Conservation (phyloP, 2,329 filamentous ascomycete species). For the Chrysoporthe deuterocubensis region DNA sequence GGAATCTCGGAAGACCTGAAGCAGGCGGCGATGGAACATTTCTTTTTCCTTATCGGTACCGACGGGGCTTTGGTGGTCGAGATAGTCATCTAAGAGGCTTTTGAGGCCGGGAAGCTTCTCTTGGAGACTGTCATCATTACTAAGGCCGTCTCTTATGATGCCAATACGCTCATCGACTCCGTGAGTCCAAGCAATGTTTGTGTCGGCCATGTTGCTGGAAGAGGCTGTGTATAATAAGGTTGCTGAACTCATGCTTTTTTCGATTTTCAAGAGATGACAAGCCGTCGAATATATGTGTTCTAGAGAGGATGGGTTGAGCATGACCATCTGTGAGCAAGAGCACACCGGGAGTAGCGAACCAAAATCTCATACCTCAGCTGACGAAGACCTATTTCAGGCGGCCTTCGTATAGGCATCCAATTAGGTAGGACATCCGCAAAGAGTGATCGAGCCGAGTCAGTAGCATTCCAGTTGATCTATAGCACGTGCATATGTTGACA, state of each 20-base stretch:
- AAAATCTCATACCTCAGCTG: not conserved
- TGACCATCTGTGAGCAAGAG: not conserved
- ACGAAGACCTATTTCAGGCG: not conserved
- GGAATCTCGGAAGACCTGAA: constrained; percentile 28
- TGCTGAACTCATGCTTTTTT: not conserved
- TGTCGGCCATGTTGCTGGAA: not conserved
- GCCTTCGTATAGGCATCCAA: not conserved
- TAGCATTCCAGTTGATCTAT: not conserved
- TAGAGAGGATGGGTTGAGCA: not conserved
- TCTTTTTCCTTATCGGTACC: constrained; percentile 18
- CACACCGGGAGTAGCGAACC: not conserved
- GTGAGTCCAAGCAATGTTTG: constrained; percentile 1
- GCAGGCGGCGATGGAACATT: constrained; percentile 27
- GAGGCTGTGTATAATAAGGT: not conserved
- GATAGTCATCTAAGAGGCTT: constrained; percentile 26
- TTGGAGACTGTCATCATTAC: not conserved
- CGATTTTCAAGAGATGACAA: not conserved
- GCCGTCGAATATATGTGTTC: not conserved
- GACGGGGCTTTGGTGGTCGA: constrained; percentile 3
- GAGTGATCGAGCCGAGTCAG: not conserved
- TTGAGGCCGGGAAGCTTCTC: constrained; percentile 27
- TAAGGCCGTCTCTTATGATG: constrained; percentile 12
- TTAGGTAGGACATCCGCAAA: not conserved
- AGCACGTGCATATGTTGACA: not conserved
- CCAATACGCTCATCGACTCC: constrained; percentile 14